Percentiles rank a stretch among this genome's conserved stretches.
phyloP scores from a whole-genome alignment of 2,329 filamentous ascomycete species.

The Cytospora chrysosperma region DNA sequence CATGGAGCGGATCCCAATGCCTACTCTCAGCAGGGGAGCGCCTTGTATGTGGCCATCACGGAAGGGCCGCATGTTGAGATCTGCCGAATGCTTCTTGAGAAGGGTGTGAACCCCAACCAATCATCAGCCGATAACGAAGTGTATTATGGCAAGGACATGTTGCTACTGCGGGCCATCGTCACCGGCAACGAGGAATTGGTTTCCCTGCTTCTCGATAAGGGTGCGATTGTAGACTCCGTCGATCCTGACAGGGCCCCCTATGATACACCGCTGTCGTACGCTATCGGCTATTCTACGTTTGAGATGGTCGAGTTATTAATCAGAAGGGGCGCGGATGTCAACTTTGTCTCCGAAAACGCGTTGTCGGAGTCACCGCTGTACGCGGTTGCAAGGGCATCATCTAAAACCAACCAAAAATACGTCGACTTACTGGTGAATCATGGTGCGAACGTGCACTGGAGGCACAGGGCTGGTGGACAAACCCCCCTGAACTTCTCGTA shows the following conservation, averaged over 20 bases:
- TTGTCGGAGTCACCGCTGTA: not conserved
- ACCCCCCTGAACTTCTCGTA: not conserved
- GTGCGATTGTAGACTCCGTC: not conserved
- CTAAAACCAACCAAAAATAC: not conserved
- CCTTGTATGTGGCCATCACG: not conserved
- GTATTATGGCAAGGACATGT: too few relatives aligned
- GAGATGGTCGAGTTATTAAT: not conserved
- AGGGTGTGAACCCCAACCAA: not conserved
- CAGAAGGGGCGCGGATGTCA: not conserved
- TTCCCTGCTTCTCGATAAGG: not conserved
- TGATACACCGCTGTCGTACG: not conserved
- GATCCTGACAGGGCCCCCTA: not conserved
- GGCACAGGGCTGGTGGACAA: not conserved
- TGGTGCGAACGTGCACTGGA: not conserved
- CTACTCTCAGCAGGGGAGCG: not conserved
- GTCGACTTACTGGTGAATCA: not conserved
- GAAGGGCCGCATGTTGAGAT: not conserved
- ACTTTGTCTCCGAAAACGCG: not conserved
- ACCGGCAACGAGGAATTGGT: not conserved
- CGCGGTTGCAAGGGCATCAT: not conserved
- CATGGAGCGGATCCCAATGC: not conserved
- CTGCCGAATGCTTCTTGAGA: not conserved
- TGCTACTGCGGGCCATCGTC: not conserved
- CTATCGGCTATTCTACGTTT: not conserved
- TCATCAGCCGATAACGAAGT: not conserved